Conservation (phyloP, 345 rosid species). For the Nasturtium officinale region DNA sequence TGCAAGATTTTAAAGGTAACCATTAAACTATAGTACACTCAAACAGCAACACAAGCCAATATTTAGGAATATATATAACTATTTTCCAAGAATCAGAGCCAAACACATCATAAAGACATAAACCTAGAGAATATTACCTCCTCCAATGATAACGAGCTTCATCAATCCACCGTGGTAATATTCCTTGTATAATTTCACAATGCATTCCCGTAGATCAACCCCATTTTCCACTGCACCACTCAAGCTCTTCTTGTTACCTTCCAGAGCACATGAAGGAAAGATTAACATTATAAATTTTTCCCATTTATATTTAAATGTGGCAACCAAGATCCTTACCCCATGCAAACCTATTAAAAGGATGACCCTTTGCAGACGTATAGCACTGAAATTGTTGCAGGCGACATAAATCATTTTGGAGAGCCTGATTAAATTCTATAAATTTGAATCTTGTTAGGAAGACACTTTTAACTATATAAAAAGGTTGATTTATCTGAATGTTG, state of each 20-base stretch:
- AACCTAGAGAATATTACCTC: constrained; percentile 58
- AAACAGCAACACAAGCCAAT: constrained; percentile 13
- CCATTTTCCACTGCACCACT: constrained; percentile 85
- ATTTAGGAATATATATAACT: not conserved
- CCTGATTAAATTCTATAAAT: constrained; percentile 87
- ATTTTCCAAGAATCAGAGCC: constrained; percentile 9
- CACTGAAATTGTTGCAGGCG: constrained; percentile 97
- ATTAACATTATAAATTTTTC: constrained; percentile 13
- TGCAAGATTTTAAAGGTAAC: constrained; percentile 45
- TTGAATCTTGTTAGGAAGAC: constrained; percentile 21
- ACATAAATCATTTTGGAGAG: constrained; percentile 83
- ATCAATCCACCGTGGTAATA: constrained; percentile 87
- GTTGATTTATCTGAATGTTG: constrained; percentile 5
- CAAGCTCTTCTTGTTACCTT: constrained; percentile 95
- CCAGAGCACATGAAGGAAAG: constrained; percentile 36
- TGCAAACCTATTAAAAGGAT: constrained; percentile 75
- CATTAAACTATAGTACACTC: constrained; percentile 9
- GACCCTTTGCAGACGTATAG: constrained; percentile 69
- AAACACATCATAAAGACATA: constrained; percentile 11
- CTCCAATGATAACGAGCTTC: constrained; percentile 97
- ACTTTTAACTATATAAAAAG: constrained; percentile 13
- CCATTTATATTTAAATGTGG: constrained; percentile 29
- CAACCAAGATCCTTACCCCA: constrained; percentile 69
- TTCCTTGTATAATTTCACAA: constrained; percentile 64
- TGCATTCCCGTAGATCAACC: constrained; percentile 73